Conservation (phyloP, 768 basidiomycete genomes). For the Kwoniella heveanensis region DNA sequence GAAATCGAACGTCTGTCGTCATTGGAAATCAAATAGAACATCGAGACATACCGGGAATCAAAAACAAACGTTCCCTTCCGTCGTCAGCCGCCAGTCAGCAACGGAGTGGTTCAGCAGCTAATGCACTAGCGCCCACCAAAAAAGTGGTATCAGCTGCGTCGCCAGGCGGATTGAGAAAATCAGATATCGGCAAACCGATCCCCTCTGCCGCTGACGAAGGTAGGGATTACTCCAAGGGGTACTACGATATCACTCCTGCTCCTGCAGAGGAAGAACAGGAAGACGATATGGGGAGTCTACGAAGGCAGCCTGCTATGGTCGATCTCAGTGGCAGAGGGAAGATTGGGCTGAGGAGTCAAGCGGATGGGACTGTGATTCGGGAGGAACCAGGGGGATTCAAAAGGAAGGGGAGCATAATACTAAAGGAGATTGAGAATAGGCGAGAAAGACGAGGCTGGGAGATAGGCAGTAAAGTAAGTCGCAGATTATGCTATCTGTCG, state of each 20-base stretch:
- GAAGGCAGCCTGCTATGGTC: slow-evolving; percentile 18
- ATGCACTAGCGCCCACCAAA: background rate
- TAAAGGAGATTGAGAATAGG: slow-evolving; percentile 26
- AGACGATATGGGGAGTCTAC: slow-evolving; percentile 11
- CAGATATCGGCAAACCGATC: slow-evolving; percentile 17
- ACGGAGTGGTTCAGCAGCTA: too few species aligned
- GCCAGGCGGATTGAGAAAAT: slow-evolving; percentile 10
- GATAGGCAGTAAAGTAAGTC: slow-evolving; percentile 15
- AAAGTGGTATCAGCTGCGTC: background rate
- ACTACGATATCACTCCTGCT: slow-evolving; percentile 10
- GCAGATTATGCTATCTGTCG: too few species aligned
- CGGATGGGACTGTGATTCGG: background rate
- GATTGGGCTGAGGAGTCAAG: background rate
- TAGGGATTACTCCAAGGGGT: slow-evolving; percentile 17
- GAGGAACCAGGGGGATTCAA: background rate
- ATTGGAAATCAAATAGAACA: background rate
- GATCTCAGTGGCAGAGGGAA: slow-evolving; percentile 10
- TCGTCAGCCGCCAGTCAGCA: background rate
- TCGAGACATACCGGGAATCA: slow-evolving; percentile 18
- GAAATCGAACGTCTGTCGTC: slow-evolving; percentile 2
- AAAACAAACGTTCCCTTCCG: slow-evolving; percentile 9
- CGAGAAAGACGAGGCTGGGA: slow-evolving; percentile 22
- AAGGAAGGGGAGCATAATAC: slow-evolving; percentile 15
- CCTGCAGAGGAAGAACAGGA: background rate
- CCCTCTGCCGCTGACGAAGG: slow-evolving; percentile 13